Conservation (phyloP, 495 filamentous ascomycete genomes). For the Penicilliopsis zonata region DNA sequence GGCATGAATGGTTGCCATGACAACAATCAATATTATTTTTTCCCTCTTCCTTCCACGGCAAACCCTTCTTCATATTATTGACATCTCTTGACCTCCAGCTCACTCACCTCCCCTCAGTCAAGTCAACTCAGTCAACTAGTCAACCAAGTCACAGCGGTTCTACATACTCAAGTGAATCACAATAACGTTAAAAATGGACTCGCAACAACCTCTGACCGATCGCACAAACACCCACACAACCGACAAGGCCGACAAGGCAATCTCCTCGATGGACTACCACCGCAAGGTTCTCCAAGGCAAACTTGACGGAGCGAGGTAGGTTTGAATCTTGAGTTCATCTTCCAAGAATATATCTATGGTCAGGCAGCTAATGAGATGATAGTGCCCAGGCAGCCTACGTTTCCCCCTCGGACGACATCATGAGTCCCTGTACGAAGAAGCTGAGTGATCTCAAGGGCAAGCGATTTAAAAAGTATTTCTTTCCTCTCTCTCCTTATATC, state of each 20-base stretch:
- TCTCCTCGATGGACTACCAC: constrained; percentile 61
- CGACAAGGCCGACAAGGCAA: constrained; percentile 17
- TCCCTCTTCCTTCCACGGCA: constrained; percentile 13
- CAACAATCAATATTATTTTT: constrained; percentile 31
- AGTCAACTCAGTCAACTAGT: too few relatives aligned
- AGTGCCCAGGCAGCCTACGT: constrained; percentile 51
- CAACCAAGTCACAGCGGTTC: neutral
- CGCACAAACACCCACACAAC: constrained; percentile 34
- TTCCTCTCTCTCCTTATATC: neutral
- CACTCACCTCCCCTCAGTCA: too few relatives aligned
- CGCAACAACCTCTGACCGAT: constrained; percentile 24
- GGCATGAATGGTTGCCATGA: constrained; percentile 21
- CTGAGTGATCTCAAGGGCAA: constrained; percentile 73
- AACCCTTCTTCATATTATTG: neutral
- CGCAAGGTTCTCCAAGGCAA: constrained; percentile 64
- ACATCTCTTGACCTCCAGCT: too few relatives aligned
- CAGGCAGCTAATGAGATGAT: neutral
- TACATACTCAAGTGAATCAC: neutral
- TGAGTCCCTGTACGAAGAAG: constrained; percentile 91
- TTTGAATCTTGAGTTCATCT: constrained; percentile 2
- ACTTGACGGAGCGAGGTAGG: constrained; percentile 55
- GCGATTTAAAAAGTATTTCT: constrained; percentile 45
- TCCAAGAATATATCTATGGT: constrained; percentile 1
- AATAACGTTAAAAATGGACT: constrained; percentile 1
- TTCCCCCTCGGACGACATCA: constrained; percentile 85